A percentile compares a stretch with the other conserved stretches of the same genome.
phyloP scores from a whole-genome alignment of 768 basidiomycete species.

The Phylloporus sp. region DNA sequence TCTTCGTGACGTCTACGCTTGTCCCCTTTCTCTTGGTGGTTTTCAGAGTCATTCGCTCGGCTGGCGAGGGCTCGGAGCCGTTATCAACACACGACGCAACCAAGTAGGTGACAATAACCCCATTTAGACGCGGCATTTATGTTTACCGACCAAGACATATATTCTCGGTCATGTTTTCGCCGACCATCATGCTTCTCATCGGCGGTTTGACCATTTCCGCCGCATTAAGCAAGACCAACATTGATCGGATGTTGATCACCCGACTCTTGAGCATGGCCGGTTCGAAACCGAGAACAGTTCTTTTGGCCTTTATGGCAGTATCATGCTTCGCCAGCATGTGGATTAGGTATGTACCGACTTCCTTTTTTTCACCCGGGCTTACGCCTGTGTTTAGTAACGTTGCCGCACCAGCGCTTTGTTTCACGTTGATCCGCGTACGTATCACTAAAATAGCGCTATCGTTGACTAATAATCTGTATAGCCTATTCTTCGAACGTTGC shows the following conservation, averaged over 20 bases:
- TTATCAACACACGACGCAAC: conserved; percentile 70
- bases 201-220: conserved; percentile 98
- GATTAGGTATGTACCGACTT: conserved; percentile 69
- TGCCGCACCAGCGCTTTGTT: conserved; percentile 95
- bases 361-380: conserved; percentile 1
- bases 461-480: conserved; percentile 29
- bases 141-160: conserved; percentile 54
- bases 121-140: background rate
- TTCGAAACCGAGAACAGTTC: conserved; percentile 76
- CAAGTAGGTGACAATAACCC: conserved; percentile 50
- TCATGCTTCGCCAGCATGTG: conserved; percentile 99
- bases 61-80: conserved; percentile 44
- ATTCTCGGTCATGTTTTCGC: conserved; percentile 94
- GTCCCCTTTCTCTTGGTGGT: conserved; percentile 87
- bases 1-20: conserved; percentile 93
- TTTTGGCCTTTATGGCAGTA: conserved; percentile 93
- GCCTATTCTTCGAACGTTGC: conserved; percentile 92
- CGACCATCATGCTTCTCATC: conserved; percentile 97
- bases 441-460: background rate
- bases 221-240: conserved; percentile 91
- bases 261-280: conserved; percentile 89
- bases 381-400: conserved; percentile 64
- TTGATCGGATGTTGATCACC: conserved; percentile 89
- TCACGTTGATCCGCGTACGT: conserved; percentile 87
- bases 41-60: conserved; percentile 66